Base-by-base conservation (phyloP, 2,329 filamentous ascomycete species). In the Ilyonectria mors-panacis region DNA sequence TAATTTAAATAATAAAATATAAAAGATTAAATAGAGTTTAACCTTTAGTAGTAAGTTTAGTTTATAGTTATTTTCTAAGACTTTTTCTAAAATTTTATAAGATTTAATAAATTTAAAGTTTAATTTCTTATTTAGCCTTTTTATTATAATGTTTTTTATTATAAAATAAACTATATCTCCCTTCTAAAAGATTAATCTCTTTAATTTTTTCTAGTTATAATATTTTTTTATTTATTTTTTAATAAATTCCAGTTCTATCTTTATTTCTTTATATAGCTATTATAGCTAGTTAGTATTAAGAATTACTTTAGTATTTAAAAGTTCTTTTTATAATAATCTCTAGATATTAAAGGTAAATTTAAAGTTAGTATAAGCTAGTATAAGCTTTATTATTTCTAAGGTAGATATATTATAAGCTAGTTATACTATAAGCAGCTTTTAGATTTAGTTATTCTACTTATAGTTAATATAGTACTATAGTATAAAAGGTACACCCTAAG, bases 91-190 rank as follows among this genome's bases (percentile, higher is more conserved):
- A 5, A 26, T 26, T 26, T 26, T 26, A 26, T 26, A 26, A 26
- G 23, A 26, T 26, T 5, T 26, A 5, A 26, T 26, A 26, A 26
- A 26, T 26, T 26, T 26, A 26, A 26, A 26, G 23, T 26, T 5
- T 26, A 26, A 26, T 26, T 26, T 26, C 4, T 26, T 26, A 26
- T 26, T 26, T 4, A 4, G 23, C 23, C 3, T 26, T 26, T 26
- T 26, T 26, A 26, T 26, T 26, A 26, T 26, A 26, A 26, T 26
- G 5, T 26, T 26, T 26, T 26, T 26, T 26, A 59, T 59, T n/a
- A 56, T 10, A 13, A 73, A 13, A 33, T 70, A 71, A 9, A 68
- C 28, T 60, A 68, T 73, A 66, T 71, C 37, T 61, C 61, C 39
- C 56, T 63, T 35, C 30, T 50, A 48, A 42, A 71, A 67, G 42